phyloP scores from a whole-genome alignment of 2,329 filamentous ascomycete genomes.

The Gliomastix tumulicola region DNA sequence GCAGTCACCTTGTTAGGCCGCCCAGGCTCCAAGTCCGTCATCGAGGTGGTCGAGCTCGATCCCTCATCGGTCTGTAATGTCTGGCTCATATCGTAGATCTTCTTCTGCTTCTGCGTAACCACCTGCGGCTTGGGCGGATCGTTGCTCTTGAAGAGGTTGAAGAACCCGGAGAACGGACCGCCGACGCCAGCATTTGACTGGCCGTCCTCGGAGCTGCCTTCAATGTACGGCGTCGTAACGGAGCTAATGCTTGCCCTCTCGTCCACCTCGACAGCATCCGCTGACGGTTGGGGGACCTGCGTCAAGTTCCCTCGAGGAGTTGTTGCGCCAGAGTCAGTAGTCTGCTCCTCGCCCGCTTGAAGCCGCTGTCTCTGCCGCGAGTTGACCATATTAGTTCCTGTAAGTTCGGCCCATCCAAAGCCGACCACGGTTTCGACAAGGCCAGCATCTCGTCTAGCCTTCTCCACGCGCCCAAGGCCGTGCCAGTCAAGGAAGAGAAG shows the following conservation, averaged over 20 bases:
- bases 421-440: slow-evolving; percentile 87
- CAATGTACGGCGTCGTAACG: slow-evolving; percentile 20
- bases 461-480: slow-evolving; percentile 86
- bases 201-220: slow-evolving; percentile 12
- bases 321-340: slow-evolving; percentile 21
- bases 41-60: slow-evolving; percentile 1
- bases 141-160: slow-evolving; percentile 66
- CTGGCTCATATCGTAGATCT: slow-evolving; percentile 72
- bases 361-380: slow-evolving; percentile 34
- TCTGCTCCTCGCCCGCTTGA: slow-evolving; percentile 16
- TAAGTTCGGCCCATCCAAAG: slow-evolving; percentile 93
- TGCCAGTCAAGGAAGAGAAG: slow-evolving; percentile 97
- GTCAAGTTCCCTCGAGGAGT: slow-evolving; percentile 33
- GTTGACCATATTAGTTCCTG: slow-evolving; percentile 53
- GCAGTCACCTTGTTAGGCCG: slow-evolving; percentile 33
- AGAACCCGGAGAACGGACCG: slow-evolving; percentile 53
- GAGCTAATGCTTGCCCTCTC: slow-evolving; percentile 51
- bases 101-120: slow-evolving; percentile 53
- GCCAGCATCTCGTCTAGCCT: slow-evolving; percentile 85
- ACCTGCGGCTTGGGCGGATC: slow-evolving; percentile 41
- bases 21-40: background rate
- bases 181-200: slow-evolving; percentile 21
- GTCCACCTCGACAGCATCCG: slow-evolving; percentile 60
- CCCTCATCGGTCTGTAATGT: slow-evolving; percentile 40
- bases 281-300: slow-evolving; percentile 65